phyloP scores from a whole-genome alignment of 306 rosid species.

The Senna tora region DNA sequence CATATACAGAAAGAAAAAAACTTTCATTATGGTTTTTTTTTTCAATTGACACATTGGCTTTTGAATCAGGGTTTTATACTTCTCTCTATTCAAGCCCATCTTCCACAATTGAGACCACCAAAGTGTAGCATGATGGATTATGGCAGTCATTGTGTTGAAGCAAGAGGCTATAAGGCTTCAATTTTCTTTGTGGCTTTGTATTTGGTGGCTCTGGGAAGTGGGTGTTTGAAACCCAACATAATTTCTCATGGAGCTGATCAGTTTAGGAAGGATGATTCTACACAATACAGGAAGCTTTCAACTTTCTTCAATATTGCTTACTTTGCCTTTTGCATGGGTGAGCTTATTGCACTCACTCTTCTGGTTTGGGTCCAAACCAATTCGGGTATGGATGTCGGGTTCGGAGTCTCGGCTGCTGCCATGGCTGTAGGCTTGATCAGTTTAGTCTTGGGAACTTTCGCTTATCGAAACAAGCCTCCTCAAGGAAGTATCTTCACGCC shows the following conservation, averaged over 20 bases:
- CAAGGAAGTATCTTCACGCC: constrained; percentile 64
- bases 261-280: constrained; percentile 45
- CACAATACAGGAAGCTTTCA: constrained; percentile 51
- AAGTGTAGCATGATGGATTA: constrained; percentile 43
- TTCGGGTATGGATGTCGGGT: constrained; percentile 69
- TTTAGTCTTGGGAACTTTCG: constrained; percentile 42
- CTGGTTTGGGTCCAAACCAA: constrained; percentile 72
- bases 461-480: constrained; percentile 49
- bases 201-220: constrained; percentile 73
- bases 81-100: constrained; percentile 64
- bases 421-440: constrained; percentile 54
- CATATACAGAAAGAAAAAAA: too few relatives aligned
- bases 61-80: constrained; percentile 57
- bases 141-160: constrained; percentile 41
- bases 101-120: constrained; percentile 51
- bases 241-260: constrained; percentile 77
- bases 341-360: constrained; percentile 56
- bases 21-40: constrained; percentile 12
- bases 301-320: constrained; percentile 65
- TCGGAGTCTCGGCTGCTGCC: constrained; percentile 64
- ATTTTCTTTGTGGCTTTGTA: constrained; percentile 58
- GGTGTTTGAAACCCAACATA: constrained; percentile 66
- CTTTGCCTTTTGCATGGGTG: constrained; percentile 66
- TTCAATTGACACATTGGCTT: background rate
- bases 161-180: constrained; percentile 50